Evolutionary conservation across 257 asterid species (phyloP).

Genomic region (Solanum pinnatisectum): DNA sequence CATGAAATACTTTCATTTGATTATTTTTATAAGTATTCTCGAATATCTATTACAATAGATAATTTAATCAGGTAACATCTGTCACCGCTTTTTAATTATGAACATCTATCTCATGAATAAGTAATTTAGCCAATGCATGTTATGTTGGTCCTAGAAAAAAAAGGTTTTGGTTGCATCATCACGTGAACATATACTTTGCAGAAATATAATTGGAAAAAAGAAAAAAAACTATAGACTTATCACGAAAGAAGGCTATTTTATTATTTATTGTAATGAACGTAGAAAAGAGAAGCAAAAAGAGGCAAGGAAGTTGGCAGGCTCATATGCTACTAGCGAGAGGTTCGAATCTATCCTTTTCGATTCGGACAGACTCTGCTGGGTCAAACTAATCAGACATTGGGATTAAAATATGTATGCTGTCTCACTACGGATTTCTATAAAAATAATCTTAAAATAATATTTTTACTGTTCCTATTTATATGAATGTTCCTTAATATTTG

Average conservation of each 20-base stretch:
- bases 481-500: rapidly evolving
- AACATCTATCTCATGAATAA: not conserved
- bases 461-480: too few species aligned
- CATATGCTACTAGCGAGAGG: not conserved
- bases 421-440: conserved; percentile 19
- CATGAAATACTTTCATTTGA: not conserved
- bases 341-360: conserved; percentile 11
- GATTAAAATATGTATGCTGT: conserved; percentile 16
- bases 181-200: not conserved
- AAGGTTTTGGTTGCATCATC: not conserved
- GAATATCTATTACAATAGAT: too few species aligned
- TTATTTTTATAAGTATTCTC: not conserved
- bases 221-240: not conserved
- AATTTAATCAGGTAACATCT: not conserved
- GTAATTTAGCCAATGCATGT: not conserved
- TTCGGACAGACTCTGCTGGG: conserved; percentile 42
- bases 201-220: not conserved
- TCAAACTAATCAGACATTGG: conserved; percentile 33
- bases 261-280: not conserved
- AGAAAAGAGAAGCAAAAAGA: not conserved
- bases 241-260: not conserved
- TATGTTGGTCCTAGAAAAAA: not conserved
- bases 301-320: not conserved
- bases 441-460: not conserved
- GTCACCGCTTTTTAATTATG: not conserved